Percentiles rank a stretch among this genome's conserved stretches.
phyloP scores from a whole-genome alignment of 176 grass and related monocot genomes.

The Hordeum marinum region DNA sequence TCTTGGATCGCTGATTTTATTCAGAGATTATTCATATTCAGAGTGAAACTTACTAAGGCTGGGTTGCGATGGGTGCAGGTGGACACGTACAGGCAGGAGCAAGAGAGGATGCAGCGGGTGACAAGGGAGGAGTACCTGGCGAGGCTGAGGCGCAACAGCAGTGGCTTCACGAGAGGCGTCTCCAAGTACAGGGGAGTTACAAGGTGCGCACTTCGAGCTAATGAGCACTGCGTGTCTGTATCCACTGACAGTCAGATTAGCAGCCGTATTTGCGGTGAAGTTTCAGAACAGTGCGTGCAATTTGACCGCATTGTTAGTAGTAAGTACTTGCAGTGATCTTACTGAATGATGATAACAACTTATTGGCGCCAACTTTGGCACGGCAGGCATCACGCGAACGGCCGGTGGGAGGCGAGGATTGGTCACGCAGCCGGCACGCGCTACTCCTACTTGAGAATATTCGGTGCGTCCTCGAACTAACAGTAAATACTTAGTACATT shows the following conservation, averaged over 20 bases:
- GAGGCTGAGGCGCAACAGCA: constrained; percentile 61
- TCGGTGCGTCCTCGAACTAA: background rate
- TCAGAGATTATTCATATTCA: background rate
- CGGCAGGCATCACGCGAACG: constrained; percentile 37
- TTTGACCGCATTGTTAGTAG: background rate
- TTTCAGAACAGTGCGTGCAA: background rate
- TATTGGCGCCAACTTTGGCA: background rate
- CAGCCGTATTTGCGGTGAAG: background rate
- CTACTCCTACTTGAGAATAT: constrained; percentile 36
- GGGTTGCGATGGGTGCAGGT: constrained; percentile 29
- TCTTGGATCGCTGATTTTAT: background rate
- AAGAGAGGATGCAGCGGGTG: constrained; percentile 54
- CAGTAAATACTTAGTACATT: no score
- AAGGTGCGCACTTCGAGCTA: constrained; percentile 23
- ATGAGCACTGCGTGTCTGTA: background rate
- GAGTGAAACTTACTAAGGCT: background rate
- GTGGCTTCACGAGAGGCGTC: constrained; percentile 66
- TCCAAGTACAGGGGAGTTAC: constrained; percentile 85
- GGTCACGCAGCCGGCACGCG: background rate
- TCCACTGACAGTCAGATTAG: background rate
- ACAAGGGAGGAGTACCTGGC: constrained; percentile 58
- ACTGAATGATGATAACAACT: background rate
- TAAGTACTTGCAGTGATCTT: background rate
- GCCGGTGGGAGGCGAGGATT: constrained; percentile 55
- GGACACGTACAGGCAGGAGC: constrained; percentile 57